Evolutionary conservation across 1,284 basidiomycete genomes (phyloP).

Genomic region (Puccinia polysora): DNA sequence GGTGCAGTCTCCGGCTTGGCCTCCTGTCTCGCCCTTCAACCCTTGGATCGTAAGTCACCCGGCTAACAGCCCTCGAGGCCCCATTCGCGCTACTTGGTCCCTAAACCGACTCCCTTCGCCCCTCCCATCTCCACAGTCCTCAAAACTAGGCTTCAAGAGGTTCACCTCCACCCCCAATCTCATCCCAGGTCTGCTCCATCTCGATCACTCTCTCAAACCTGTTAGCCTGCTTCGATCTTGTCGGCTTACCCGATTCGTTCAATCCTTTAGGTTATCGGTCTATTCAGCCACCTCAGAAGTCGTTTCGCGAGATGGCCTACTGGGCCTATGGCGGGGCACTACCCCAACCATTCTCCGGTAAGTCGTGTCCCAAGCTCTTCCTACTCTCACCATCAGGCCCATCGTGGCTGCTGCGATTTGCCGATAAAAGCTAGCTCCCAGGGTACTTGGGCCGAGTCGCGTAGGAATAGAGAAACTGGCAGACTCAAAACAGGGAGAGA

Average conservation of each 20-base stretch:
- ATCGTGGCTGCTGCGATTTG: neutral
- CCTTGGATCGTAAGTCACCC: constrained; percentile 14
- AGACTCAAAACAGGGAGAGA: no score
- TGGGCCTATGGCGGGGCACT: constrained; percentile 70
- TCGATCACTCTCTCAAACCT: neutral
- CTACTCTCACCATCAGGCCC: neutral
- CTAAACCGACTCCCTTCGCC: neutral
- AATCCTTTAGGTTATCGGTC: neutral
- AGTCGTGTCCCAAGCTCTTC: constrained; percentile 47
- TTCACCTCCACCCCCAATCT: neutral
- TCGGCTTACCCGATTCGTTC: neutral
- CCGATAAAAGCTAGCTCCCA: no score
- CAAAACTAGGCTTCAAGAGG: constrained; percentile 29
- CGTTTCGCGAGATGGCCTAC: constrained; percentile 54
- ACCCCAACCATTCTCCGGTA: constrained; percentile 71
- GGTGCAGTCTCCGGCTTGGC: constrained; percentile 23
- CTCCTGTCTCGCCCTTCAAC: constrained; percentile 24
- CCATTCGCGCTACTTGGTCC: neutral
- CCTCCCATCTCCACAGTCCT: neutral
- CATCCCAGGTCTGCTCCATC: neutral
- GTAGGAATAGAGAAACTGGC: no score
- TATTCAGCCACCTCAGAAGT: constrained; percentile 50
- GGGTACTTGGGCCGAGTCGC: no score
- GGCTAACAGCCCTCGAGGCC: neutral
- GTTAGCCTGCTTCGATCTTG: neutral